Conservation (phyloP, 768 basidiomycete species). For the Kwoniella sp. region DNA sequence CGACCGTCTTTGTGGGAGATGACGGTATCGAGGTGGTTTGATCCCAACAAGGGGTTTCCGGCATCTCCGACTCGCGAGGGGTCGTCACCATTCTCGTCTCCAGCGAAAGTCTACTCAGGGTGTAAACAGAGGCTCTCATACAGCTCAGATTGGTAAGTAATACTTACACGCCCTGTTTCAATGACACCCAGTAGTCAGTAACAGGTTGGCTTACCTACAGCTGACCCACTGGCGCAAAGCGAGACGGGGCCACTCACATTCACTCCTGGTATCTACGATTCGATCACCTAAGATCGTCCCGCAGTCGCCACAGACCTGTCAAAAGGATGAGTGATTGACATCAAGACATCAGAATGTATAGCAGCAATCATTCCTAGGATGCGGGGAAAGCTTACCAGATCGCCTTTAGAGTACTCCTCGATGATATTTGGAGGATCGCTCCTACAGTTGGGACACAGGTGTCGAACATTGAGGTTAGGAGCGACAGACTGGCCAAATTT, state of each 20-base stretch:
- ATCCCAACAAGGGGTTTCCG: conserved; percentile 89
- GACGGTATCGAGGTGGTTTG: conserved; percentile 90
- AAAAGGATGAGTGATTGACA: neutral
- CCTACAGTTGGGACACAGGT: conserved; percentile 90
- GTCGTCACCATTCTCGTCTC: conserved; percentile 98
- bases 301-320: conserved; percentile 55
- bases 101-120: conserved; percentile 84
- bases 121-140: conserved; percentile 5
- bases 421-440: conserved; percentile 91
- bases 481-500: conserved; percentile 49
- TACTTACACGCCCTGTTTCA: conserved; percentile 43
- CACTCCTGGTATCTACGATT: conserved; percentile 94
- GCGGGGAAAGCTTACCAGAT: conserved; percentile 95
- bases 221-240: no score
- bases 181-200: neutral
- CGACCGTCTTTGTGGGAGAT: conserved; percentile 96
- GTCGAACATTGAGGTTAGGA: conserved; percentile 53
- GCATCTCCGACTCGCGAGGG: conserved; percentile 99
- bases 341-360: neutral
- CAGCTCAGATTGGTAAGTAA: neutral
- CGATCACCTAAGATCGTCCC: conserved; percentile 91
- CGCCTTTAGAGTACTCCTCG: conserved; percentile 96
- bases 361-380: no score
- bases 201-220: no score
- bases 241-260: conserved; percentile 63